phyloP scores from a whole-genome alignment of 176 grass and related monocot genomes.

The Ensete ventricosum region DNA sequence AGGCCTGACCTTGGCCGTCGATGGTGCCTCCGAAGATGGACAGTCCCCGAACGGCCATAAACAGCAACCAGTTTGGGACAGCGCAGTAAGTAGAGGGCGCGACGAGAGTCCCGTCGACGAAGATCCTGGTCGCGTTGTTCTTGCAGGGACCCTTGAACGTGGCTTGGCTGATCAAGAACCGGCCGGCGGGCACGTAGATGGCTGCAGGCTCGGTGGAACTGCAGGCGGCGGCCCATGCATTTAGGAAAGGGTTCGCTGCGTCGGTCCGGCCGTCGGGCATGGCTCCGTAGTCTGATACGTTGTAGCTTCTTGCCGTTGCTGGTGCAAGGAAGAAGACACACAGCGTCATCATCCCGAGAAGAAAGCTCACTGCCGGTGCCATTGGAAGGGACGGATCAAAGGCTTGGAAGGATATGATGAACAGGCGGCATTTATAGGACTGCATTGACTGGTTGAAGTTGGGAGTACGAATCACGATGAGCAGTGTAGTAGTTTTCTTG shows the following conservation, averaged over 20 bases:
- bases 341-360: not conserved
- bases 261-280: slow-evolving; percentile 24
- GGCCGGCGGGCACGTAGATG: slow-evolving; percentile 36
- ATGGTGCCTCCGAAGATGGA: slow-evolving; percentile 39
- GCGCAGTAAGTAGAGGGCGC: slow-evolving; percentile 26
- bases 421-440: not conserved
- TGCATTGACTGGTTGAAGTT: too few relatives aligned
- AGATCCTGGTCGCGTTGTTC: slow-evolving; percentile 25
- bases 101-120: slow-evolving; percentile 36
- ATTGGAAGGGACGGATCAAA: not conserved
- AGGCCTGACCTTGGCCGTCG: slow-evolving; percentile 32
- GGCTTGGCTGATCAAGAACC: slow-evolving; percentile 32
- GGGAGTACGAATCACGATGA: not conserved
- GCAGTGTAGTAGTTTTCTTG: not conserved
- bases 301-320: slow-evolving; percentile 24
- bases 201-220: slow-evolving; percentile 16
- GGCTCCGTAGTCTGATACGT: slow-evolving; percentile 44
- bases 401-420: not conserved
- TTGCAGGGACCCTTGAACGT: slow-evolving; percentile 46
- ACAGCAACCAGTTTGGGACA: slow-evolving; percentile 35
- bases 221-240: slow-evolving; percentile 39
- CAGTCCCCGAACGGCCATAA: slow-evolving; percentile 41
- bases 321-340: not conserved
- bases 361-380: not conserved
- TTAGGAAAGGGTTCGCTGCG: slow-evolving; percentile 27